phyloP scores from a whole-genome alignment of 768 basidiomycete genomes.

The Wakefieldia striispora region DNA sequence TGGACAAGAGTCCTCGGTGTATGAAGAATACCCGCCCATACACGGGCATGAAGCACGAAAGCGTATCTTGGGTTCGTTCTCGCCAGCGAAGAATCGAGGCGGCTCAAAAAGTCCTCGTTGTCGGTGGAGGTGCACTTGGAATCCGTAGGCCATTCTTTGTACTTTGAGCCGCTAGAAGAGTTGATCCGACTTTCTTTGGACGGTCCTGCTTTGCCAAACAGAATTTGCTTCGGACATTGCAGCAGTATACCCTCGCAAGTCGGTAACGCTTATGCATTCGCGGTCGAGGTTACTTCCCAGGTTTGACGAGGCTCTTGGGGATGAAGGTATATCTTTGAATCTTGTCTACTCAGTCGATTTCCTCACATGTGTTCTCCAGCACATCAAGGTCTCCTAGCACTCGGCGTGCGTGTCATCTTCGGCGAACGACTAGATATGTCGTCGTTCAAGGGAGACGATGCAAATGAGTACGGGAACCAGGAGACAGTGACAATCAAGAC shows the following conservation, averaged over 20 bases:
- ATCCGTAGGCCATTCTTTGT: constrained; percentile 47
- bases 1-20: background rate
- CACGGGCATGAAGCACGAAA: constrained; percentile 46
- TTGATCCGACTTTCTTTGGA: no score
- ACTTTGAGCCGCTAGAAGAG: background rate
- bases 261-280: constrained; percentile 61
- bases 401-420: constrained; percentile 48
- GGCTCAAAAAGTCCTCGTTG: constrained; percentile 54
- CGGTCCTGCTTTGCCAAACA: constrained; percentile 18
- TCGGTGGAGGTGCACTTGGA: constrained; percentile 74
- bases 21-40: constrained; percentile 17
- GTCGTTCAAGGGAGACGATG: constrained; percentile 23
- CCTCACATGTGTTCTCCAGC: background rate
- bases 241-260: constrained; percentile 48
- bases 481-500: constrained; percentile 40
- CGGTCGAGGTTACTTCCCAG: constrained; percentile 50
- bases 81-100: constrained; percentile 47
- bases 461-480: background rate
- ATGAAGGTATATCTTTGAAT: constrained; percentile 40
- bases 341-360: background rate
- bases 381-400: constrained; percentile 37
- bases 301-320: constrained; percentile 52
- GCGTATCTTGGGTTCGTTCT: constrained; percentile 48
- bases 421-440: constrained; percentile 52
- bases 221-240: constrained; percentile 67